Conservation (phyloP, 164 flowering plant species). For the Vitis vinifera region ASM3070453v1 NC_081822.1:21752001-21752500, state of each 20-base stretch:
- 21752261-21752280: slow-evolving; percentile 36
- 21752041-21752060: slow-evolving; percentile 21
- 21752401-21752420: slow-evolving; percentile 41
- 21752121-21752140: background rate
- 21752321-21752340: slow-evolving; percentile 54
- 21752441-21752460: slow-evolving; percentile 56
- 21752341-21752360: slow-evolving; percentile 37
- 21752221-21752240: slow-evolving; percentile 35
- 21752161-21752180: slow-evolving; percentile 3
- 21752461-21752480: slow-evolving; percentile 59
- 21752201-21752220: slow-evolving; percentile 42
- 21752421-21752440: slow-evolving; percentile 39
- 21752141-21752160: slow-evolving; percentile 14
- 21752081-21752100: slow-evolving; percentile 23
- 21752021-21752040: slow-evolving; percentile 12
- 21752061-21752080: slow-evolving; percentile 19
- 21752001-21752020: slow-evolving; percentile 18
- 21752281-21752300: slow-evolving; percentile 80
- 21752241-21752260: slow-evolving; percentile 19
- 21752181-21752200: slow-evolving; percentile 16
- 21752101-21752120: background rate
- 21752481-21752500: slow-evolving; percentile 72
- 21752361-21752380: slow-evolving; percentile 29
- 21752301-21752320: slow-evolving; percentile 62
- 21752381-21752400: background rate